Evolutionary conservation across 129 eudicot species (phyloP).

Genomic region (Chrysanthemum makinoi): DNA sequence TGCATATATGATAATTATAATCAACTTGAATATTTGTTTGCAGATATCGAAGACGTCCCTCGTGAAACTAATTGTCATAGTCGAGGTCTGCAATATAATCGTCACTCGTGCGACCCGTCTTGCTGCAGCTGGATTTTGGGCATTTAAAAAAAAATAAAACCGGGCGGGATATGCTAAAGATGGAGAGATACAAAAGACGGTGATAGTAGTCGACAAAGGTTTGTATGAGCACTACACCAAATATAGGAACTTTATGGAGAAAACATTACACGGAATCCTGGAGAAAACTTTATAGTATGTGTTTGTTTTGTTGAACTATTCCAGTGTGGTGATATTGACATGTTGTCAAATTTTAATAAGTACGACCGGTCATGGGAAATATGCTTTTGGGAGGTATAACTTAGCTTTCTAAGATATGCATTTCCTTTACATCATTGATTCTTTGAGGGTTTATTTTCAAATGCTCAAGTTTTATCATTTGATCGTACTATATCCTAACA

Average conservation of each 20-base stretch:
- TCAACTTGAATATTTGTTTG: neutral
- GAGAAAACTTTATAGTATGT: no score
- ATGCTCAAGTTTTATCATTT: no score
- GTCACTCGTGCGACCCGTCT: slow-evolving; percentile 90
- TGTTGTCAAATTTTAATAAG: no score
- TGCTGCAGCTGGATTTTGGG: slow-evolving; percentile 82
- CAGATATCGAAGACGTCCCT: slow-evolving; percentile 59
- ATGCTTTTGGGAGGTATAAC: no score
- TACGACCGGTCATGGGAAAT: no score
- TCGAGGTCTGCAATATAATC: slow-evolving; percentile 67
- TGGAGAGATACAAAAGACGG: slow-evolving; percentile 46
- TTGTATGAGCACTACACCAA: slow-evolving; percentile 76
- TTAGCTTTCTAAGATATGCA: no score
- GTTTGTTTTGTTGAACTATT: no score
- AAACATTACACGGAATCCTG: slow-evolving; percentile 56
- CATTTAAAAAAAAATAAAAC: slow-evolving; percentile 63
- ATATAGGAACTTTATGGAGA: slow-evolving; percentile 67
- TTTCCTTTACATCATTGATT: no score
- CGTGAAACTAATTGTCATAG: slow-evolving; percentile 59
- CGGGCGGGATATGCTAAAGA: slow-evolving; percentile 54
- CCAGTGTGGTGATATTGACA: no score
- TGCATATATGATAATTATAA: no score
- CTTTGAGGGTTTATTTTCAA: no score
- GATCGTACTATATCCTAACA: no score
- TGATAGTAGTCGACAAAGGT: slow-evolving; percentile 87